Evolutionary conservation across 768 basidiomycete genomes (phyloP).

Genomic region (Suillus subaureus): DNA sequence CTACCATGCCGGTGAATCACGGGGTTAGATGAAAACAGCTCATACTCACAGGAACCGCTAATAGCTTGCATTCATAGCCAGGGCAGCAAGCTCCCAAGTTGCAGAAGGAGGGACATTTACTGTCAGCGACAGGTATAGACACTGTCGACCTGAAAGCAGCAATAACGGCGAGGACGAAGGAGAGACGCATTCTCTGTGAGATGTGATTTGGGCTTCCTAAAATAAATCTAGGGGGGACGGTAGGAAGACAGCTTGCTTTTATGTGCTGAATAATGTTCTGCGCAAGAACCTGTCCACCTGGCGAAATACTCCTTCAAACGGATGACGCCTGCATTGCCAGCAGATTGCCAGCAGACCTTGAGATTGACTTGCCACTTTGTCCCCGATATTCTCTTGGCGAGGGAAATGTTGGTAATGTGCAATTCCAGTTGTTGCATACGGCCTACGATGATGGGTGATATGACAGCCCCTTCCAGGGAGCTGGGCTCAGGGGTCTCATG

Average conservation of each 20-base stretch:
- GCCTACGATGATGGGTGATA: neutral
- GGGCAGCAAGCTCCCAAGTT: no score
- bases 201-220: neutral
- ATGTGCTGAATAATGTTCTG: neutral
- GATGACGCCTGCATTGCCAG: neutral
- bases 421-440: neutral
- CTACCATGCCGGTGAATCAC: no score
- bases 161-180: no score
- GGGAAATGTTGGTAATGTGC: neutral
- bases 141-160: no score
- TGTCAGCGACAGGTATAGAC: no score
- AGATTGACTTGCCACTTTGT: neutral
- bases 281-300: neutral
- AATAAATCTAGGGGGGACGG: neutral
- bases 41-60: no score
- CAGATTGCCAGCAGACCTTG: neutral
- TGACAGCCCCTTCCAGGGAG: neutral
- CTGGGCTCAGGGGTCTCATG: neutral
- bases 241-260: neutral
- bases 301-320: neutral
- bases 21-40: no score
- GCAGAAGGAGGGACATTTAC: no score
- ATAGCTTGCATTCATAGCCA: no score
- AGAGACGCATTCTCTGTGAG: no score
- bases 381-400: neutral